Percentiles rank a stretch among this genome's conserved stretches.
Evolutionary conservation across 768 basidiomycete genomes (phyloP).

Genomic region (Trametes cubensis): DNA sequence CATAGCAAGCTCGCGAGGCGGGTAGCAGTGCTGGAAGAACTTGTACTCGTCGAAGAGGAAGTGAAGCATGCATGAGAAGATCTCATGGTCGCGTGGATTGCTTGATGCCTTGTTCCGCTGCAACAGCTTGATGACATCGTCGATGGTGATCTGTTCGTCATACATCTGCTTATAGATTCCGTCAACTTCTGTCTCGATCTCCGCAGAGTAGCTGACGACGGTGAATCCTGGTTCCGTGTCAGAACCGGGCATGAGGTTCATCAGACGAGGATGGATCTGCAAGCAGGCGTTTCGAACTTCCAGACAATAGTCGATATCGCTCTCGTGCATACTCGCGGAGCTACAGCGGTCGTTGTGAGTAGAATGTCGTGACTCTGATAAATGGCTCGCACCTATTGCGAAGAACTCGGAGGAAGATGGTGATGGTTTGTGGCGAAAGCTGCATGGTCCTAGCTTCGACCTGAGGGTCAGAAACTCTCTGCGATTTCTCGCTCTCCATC

Average conservation of each 20-base stretch:
- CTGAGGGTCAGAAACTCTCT: constrained; percentile 75
- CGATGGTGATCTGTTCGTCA: constrained; percentile 90
- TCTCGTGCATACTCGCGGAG: constrained; percentile 71
- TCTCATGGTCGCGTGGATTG: constrained; percentile 86
- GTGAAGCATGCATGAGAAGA: constrained; percentile 99
- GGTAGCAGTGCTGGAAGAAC: constrained; percentile 97
- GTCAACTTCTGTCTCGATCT: constrained; percentile 93
- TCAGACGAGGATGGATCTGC: constrained; percentile 93
- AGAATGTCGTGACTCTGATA: not conserved
- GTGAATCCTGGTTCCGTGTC: constrained; percentile 91
- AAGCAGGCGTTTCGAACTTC: constrained; percentile 92
- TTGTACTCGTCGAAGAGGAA: constrained; percentile 99
- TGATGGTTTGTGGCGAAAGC: constrained; percentile 84
- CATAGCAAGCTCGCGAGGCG: constrained; percentile 90
- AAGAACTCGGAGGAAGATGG: constrained; percentile 89
- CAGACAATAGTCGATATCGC: constrained; percentile 83
- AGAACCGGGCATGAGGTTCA: constrained; percentile 85
- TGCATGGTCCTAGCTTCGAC: constrained; percentile 83
- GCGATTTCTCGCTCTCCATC: constrained; percentile 84
- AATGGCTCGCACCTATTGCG: constrained; percentile 68
- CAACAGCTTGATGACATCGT: constrained; percentile 89
- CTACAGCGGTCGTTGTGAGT: constrained; percentile 41
- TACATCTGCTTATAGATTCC: constrained; percentile 98
- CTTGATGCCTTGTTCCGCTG: constrained; percentile 83
- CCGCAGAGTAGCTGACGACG: constrained; percentile 84